Conservation (phyloP, 2,329 filamentous ascomycete species). For the Hypoxylon sp. region DNA sequence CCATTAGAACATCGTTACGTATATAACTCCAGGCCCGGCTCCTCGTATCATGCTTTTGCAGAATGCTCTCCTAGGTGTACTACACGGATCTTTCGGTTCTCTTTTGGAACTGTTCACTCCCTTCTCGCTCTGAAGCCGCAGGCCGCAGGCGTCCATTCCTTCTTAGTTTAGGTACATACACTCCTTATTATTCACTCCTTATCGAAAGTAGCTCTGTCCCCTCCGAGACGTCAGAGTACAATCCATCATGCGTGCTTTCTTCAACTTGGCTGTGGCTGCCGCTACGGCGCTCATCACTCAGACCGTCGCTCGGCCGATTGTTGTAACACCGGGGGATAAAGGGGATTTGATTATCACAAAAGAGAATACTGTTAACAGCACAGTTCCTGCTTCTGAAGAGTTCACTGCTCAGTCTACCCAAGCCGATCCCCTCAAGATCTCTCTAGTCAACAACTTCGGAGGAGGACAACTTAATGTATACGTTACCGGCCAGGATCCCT, state of each 20-base stretch:
- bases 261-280: slow-evolving; percentile 49
- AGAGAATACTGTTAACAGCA: slow-evolving; percentile 59
- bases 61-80: slow-evolving; percentile 33
- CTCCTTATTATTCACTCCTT: slow-evolving; percentile 40
- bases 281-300: slow-evolving; percentile 46
- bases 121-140: slow-evolving; percentile 44
- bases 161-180: slow-evolving; percentile 44
- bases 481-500: slow-evolving; percentile 58
- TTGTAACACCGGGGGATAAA: slow-evolving; percentile 52
- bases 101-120: slow-evolving; percentile 49
- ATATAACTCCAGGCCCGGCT: slow-evolving; percentile 41
- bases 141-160: slow-evolving; percentile 48
- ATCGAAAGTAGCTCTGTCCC: slow-evolving; percentile 33
- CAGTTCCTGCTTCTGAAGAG: slow-evolving; percentile 33
- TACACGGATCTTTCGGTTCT: slow-evolving; percentile 44
- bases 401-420: slow-evolving; percentile 10
- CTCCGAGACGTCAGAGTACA: slow-evolving; percentile 30
- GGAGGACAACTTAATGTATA: slow-evolving; percentile 58
- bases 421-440: slow-evolving; percentile 46
- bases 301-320: slow-evolving; percentile 55
- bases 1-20: slow-evolving; percentile 41
- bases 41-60: slow-evolving; percentile 32
- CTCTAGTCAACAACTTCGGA: slow-evolving; percentile 59
- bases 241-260: slow-evolving; percentile 48
- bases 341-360: slow-evolving; percentile 56